Evolutionary conservation across 2,329 filamentous ascomycete species (phyloP).

Genomic region (Ophiocordyceps camponoti-leonardi): DNA sequence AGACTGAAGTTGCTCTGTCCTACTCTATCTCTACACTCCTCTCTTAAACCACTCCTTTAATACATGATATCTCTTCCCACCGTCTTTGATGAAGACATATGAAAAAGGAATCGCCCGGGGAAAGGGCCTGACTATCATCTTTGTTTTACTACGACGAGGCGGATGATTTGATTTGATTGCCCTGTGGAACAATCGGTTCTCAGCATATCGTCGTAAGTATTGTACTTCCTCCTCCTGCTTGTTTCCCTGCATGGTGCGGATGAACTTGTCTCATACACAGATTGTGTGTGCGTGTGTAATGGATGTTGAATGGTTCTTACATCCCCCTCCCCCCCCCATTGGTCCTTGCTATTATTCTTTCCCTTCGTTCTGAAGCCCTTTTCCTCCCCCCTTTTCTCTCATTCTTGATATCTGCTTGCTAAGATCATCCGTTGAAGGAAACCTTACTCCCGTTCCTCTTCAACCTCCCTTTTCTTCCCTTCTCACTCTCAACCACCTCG

Average conservation of each 20-base stretch:
- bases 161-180: neutral
- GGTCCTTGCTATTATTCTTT: neutral
- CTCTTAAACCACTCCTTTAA: no score
- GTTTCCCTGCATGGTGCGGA: neutral
- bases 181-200: neutral
- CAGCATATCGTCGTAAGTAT: neutral
- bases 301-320: neutral
- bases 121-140: no score
- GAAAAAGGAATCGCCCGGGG: no score
- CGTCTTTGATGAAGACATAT: no score
- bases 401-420: neutral
- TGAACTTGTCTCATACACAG: neutral
- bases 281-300: neutral
- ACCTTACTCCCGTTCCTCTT: no score
- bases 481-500: no score
- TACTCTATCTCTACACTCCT: no score
- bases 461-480: no score
- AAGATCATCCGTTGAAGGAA: neutral
- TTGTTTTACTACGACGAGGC: no score
- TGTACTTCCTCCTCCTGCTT: neutral
- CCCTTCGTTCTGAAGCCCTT: neutral
- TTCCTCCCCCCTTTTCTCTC: neutral
- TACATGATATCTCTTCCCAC: no score
- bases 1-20: no score
- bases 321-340: neutral